Evolutionary conservation across 805 yeast species (phyloP), one percentile per base, ranked within the genome.

Genomic region (Candida berthetii): DNA sequence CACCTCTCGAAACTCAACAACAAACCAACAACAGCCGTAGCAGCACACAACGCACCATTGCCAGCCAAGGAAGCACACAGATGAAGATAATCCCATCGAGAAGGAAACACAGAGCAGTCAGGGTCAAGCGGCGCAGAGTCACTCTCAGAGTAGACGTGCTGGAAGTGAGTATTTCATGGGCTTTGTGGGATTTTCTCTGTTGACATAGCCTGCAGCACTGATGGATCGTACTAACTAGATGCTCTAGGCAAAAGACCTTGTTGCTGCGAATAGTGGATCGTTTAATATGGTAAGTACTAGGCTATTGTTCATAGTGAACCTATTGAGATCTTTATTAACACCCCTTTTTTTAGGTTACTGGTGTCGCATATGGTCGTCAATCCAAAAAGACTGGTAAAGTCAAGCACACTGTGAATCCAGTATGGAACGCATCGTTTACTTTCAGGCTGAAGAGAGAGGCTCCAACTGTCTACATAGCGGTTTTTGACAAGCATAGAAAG

Each of bases 401-500:
- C 20, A 57, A 49, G 41, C 37, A 45, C 3, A 51, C 58, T 0
- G 53, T 53, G 3, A 48, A 45, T 36, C 61, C 61, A 1, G 39
- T 18, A 4, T 57, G 58, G 58, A 47, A 53, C 28, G 27, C 44
- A 15, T 35, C 53, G 5, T 34, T 46, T 10, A 42, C 42, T 13
- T 29, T 57, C 28, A 42, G 46, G 10, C 35, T 57, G 32, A 32
- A 37, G 0, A 35, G 39, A 1, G 35, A 38, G 7, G 41, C 41
- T 3, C 44, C 50, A 8, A 42, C 46, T 7, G 14, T 57, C 1
- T 55, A 51, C 20, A 39, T 57, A 14, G 57, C 53, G 0, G 49
- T 57, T 2, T 54, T 49, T 27, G 61, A 57, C 36, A 53, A 47
- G 31, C 61, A 57, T 33, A 45, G 53, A 18, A 46, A 40, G 28